phyloP scores from a whole-genome alignment of 441 rosid species.

The Populus tomentosa region DNA sequence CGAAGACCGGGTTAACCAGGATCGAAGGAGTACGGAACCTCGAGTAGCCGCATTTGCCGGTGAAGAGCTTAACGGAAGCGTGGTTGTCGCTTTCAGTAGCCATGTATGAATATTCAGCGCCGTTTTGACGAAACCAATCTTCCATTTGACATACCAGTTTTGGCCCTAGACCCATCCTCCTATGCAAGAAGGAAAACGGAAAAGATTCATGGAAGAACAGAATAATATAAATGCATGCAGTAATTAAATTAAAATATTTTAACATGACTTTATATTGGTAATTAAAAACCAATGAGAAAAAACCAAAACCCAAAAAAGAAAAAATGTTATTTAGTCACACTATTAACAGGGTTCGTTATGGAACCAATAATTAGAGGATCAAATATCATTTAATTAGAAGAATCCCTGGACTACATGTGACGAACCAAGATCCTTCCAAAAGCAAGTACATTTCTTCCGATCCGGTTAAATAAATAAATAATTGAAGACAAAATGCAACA shows the following conservation, averaged over 20 bases:
- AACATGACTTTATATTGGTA: not conserved
- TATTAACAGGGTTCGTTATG: not conserved
- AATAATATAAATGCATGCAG: too few species aligned
- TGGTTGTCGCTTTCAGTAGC: slow-evolving; percentile 89
- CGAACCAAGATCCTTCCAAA: not conserved
- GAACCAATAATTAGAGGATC: not conserved
- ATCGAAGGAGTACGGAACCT: slow-evolving; percentile 84
- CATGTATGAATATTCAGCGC: slow-evolving; percentile 86
- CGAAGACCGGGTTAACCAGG: slow-evolving; percentile 88
- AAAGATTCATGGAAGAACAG: not conserved
- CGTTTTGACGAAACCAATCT: slow-evolving; percentile 76
- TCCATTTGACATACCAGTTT: slow-evolving; percentile 61
- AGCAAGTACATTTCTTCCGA: not conserved
- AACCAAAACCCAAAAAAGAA: not conserved
- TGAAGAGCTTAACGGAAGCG: slow-evolving; percentile 77
- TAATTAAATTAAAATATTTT: too few species aligned
- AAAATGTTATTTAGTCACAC: not conserved
- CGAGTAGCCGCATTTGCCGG: slow-evolving; percentile 82
- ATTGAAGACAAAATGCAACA: not conserved
- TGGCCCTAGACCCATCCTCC: slow-evolving; percentile 86
- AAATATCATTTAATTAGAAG: not conserved
- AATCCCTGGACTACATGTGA: not conserved
- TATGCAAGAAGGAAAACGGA: slow-evolving; percentile 12
- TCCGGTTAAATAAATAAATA: not conserved
- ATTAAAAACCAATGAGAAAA: not conserved